Percentiles rank a stretch among this genome's conserved stretches.
These are phyloP conservation scores for Rhododendron simsii DNA, from an alignment of 148 eudicot species.

Conservation along the genomic window DNA sequence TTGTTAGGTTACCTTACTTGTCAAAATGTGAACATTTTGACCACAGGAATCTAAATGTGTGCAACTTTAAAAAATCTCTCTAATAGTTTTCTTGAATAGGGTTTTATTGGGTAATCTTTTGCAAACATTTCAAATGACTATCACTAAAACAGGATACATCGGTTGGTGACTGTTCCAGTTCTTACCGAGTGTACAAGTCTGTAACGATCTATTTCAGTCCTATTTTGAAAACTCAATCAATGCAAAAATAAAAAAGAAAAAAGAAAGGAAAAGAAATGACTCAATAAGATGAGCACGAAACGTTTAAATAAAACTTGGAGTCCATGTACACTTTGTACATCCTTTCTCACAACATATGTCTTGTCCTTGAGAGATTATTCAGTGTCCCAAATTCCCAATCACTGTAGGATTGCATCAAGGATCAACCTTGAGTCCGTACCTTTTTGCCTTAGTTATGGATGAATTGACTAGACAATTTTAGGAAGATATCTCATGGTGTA, in stretches of 20 bases:
- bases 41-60: not conserved
- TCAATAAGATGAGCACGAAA: too few relatives aligned
- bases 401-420: too few relatives aligned
- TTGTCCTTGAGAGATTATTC: not conserved
- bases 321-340: not conserved
- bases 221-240: too few relatives aligned
- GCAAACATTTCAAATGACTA: not conserved
- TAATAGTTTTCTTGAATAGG: not conserved
- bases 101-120: not conserved
- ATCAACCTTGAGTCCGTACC: too few relatives aligned
- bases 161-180: too few relatives aligned
- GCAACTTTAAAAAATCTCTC: not conserved
- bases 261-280: too few relatives aligned
- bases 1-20: not conserved
- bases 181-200: not conserved
- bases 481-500: too few relatives aligned
- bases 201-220: too few relatives aligned
- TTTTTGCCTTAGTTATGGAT: too few relatives aligned
- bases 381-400: too few relatives aligned
- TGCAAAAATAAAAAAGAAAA: too few relatives aligned
- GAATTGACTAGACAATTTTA: too few relatives aligned
- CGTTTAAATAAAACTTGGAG: not conserved
- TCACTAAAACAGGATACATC: not conserved
- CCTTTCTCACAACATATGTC: not conserved
- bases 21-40: not conserved